Base-by-base conservation (phyloP, 371 early-diverging fungal genomes). In the Apophysomyces sp. region DNA sequence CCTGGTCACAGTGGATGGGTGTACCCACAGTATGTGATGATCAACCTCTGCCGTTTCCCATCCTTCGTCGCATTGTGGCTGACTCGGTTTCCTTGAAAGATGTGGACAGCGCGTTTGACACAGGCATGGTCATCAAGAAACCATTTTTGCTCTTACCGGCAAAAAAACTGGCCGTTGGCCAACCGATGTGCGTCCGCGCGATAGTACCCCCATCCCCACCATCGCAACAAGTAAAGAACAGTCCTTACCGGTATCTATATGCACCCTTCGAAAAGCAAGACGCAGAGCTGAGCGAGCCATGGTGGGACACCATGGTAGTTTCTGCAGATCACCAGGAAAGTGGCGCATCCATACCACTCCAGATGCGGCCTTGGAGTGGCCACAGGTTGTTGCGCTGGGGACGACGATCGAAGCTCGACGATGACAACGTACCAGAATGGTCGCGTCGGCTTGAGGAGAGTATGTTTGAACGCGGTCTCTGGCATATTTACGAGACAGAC, bases 401-500 rank as follows among this genome's bases (percentile, higher is more conserved):
- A 5, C 62, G 66, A 13, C 56, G 68, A 18, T 44, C 39, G 15
- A 34, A 58, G 7, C 65, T 61, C 2, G 44, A 60, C 2, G 60
- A 55, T 13, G 24, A 16, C 27, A 41, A 69, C 21, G 36, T 63
- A 24, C 77, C 77, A 9, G 69, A 62, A 27, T 76, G 71, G 68
- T 53, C 56, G 9, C 57, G 55, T 9, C 51, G 64, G 4, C 32
- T 66, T 11, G 66, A 69, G 26, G 67, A 65, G 3, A 49, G 44
- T 11, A 44, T 72, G 31, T 63, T 63, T 40, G 74, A 77, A 41
- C 63, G 78, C 21, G 55, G 60, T 12, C 41, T 54, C 12, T 56
- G 67, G 12, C 85, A 82, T 66, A 41, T 85, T 1, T 85, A 85
- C 57, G 81, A 83, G 55, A 77, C 76, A 7, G 69, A 74, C 13